Percentiles rank a stretch among this genome's conserved stretches.
Conservation (phyloP, 164 flowering plant genomes). For the Euptelea pleiosperma region DNA sequence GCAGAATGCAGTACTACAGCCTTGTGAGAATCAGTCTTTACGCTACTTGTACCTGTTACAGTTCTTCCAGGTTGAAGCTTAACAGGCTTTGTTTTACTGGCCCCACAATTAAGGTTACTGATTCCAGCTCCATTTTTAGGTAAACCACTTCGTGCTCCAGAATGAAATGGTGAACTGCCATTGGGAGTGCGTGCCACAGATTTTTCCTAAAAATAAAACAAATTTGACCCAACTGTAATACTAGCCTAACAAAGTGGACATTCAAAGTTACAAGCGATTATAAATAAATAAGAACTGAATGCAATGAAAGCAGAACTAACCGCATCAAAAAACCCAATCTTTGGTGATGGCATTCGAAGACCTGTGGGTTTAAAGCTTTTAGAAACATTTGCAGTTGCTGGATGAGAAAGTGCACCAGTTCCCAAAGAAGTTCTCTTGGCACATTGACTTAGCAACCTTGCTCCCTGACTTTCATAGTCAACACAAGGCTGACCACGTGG, state of each 20-base stretch:
- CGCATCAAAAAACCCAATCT: constrained; percentile 94
- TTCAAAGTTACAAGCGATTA: background rate
- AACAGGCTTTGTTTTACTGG: constrained; percentile 27
- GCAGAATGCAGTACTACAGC: constrained; percentile 13
- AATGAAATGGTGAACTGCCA: constrained; percentile 25
- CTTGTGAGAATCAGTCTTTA: constrained; percentile 19
- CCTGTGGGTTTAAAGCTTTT: constrained; percentile 61
- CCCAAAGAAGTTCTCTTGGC: constrained; percentile 22
- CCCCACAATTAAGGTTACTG: constrained; percentile 25
- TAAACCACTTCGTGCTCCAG: constrained; percentile 19
- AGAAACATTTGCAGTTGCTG: constrained; percentile 22
- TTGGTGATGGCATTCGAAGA: constrained; percentile 86
- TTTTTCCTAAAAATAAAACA: constrained; percentile 21
- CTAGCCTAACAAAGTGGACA: background rate
- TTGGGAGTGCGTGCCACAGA: constrained; percentile 24
- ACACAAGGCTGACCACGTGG: constrained; percentile 9
- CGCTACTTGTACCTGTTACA: constrained; percentile 6
- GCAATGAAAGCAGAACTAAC: constrained; percentile 35
- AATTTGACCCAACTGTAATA: background rate
- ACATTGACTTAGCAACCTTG: constrained; percentile 16
- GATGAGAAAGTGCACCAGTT: constrained; percentile 23
- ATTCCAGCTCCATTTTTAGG: constrained; percentile 18
- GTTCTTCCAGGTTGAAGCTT: constrained; percentile 32
- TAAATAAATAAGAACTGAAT: background rate
- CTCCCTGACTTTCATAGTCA: constrained; percentile 15